Percentiles rank a stretch among this genome's conserved stretches.
These are phyloP conservation scores for Patellifolia procumbens DNA, from an alignment of 179 eudicot species.

Conservation along the genomic window DNA sequence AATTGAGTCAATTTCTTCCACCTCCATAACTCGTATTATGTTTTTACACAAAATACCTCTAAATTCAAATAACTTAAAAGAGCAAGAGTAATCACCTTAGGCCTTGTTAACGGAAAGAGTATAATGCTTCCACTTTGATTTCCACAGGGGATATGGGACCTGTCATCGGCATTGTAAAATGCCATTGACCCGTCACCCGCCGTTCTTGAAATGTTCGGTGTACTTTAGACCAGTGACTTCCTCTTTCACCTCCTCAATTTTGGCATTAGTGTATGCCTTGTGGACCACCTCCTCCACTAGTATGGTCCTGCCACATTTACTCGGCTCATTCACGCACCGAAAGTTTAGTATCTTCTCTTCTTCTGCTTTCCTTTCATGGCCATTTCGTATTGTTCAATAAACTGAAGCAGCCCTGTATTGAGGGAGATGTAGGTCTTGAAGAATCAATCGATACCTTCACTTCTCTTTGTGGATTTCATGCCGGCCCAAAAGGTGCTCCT, in stretches of 20 bases:
- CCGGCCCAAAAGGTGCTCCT: conserved; percentile 1
- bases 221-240: neutral
- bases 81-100: neutral
- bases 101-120: neutral
- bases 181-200: neutral
- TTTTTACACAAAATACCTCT: conserved; percentile 9
- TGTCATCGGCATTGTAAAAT: neutral
- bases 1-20: conserved; percentile 1
- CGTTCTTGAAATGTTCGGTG: neutral
- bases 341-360: conserved; percentile 1
- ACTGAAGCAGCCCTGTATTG: neutral
- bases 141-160: neutral
- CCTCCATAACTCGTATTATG: neutral
- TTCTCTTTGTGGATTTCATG: conserved; percentile 1
- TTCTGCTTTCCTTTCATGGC: neutral
- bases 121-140: neutral
- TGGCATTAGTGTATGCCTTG: neutral
- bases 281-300: neutral
- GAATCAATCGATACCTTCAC: neutral
- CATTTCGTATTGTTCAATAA: neutral
- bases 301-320: neutral
- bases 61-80: neutral
- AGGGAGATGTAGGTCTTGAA: neutral
- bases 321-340: neutral
- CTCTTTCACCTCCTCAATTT: neutral